phyloP scores from a whole-genome alignment of 441 rosid genomes.

The Adansonia rubrostipa region DNA sequence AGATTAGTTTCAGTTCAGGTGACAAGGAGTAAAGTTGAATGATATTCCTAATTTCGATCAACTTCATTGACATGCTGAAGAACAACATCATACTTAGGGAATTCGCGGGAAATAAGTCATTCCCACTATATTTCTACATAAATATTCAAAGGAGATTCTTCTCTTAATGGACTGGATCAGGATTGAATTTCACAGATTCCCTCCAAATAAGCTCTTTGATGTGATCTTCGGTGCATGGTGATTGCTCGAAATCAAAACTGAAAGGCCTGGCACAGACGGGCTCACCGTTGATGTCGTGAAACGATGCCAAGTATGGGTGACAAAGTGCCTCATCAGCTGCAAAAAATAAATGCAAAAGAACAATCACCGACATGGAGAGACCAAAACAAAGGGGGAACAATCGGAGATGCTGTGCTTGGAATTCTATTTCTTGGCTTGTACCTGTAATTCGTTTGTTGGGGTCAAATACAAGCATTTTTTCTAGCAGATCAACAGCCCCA shows the following conservation, averaged over 20 bases:
- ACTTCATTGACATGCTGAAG: slow-evolving; percentile 30
- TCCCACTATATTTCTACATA: slow-evolving; percentile 23
- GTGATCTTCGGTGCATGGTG: slow-evolving; percentile 68
- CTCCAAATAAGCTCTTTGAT: slow-evolving; percentile 73
- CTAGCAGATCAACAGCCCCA: slow-evolving; percentile 64
- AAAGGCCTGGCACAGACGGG: slow-evolving; percentile 63
- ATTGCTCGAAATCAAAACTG: slow-evolving; percentile 66
- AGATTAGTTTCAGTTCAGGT: slow-evolving; percentile 17
- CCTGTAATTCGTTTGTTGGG: slow-evolving; percentile 78
- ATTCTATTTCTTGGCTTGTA: slow-evolving; percentile 23
- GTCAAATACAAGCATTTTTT: slow-evolving; percentile 79
- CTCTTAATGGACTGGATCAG: slow-evolving; percentile 48
- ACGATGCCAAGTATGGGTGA: slow-evolving; percentile 66
- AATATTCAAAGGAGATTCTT: slow-evolving; percentile 12
- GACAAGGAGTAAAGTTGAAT: slow-evolving; percentile 23
- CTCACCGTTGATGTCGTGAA: slow-evolving; percentile 67
- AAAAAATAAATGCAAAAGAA: slow-evolving; percentile 15
- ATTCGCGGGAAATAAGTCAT: slow-evolving; percentile 15
- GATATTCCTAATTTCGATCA: slow-evolving; percentile 24
- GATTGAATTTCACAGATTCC: slow-evolving; percentile 68
- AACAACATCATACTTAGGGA: slow-evolving; percentile 26
- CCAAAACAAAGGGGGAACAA: not conserved
- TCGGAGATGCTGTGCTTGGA: slow-evolving; percentile 17
- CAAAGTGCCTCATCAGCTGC: slow-evolving; percentile 67
- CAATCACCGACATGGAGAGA: not conserved